Evolutionary conservation across 2,329 filamentous ascomycete genomes (phyloP), one percentile per base, ranked within the genome.

Genomic region (Fusarium sp.): DNA sequence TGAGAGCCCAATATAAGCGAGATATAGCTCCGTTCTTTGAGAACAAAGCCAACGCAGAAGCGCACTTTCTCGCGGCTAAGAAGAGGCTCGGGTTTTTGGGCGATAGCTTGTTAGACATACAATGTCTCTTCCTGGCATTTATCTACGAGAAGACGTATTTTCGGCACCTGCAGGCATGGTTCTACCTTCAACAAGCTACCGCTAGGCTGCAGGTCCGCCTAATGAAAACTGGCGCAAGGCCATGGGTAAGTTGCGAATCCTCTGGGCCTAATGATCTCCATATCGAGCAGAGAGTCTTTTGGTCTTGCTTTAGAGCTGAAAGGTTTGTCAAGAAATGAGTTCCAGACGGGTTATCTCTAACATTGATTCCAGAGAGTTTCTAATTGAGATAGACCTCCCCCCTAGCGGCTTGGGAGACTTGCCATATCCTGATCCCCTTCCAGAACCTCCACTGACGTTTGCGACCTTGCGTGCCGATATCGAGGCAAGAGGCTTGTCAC

Each of bases 51-150:
- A 33, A 33, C 6, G 77, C 74, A 11, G 74, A 77, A 10, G 68
- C 70, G 0, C 78, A 78, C 68, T 79, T 75, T 33, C 45, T 71
- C 10, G 78, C 72, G 16, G 76, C 77, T 4, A 68, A 74, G 16
- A 77, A 70, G 33, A 70, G 78, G 4, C 60, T 79, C 29, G 78
- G 78, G 0, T 29, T 72, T 13, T 64, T 79, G 1, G 76, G 78
- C 0, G 63, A 67, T n/a, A 67, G 65, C 7, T 63, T 79, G 4
- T 33, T 68, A 27, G 78, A 79, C 45, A 79, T 79, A 2, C 78
- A 79, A 35, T 79, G 77, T 35, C 68, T 79, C 5, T 78, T 74
- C 16, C 68, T 76, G 0, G 75, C 78, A 16, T 65, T 64, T 11
- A 68, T 79, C 20, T 77, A 70, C 29, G 76, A 78, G 45, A 78